These are phyloP conservation scores for Biscogniauxia sp. DNA, from an alignment of 2,329 filamentous ascomycete genomes.

Conservation along the genomic window DNA sequence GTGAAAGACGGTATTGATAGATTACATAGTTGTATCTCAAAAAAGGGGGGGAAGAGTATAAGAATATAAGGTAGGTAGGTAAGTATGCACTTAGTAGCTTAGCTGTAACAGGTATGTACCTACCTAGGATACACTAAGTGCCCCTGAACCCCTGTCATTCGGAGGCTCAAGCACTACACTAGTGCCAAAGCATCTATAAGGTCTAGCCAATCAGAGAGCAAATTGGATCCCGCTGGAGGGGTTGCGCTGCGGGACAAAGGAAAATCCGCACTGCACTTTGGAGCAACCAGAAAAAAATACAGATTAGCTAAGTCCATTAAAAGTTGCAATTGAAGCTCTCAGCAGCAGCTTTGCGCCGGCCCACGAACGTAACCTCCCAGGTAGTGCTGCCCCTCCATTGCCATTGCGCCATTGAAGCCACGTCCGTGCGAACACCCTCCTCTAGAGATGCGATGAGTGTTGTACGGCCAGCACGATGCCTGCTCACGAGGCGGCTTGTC, in stretches of 20 bases:
- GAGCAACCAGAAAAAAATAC: neutral
- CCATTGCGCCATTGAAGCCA: conserved; percentile 17
- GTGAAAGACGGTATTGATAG: too few species aligned
- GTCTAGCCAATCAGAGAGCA: neutral
- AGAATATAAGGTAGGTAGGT: too few species aligned
- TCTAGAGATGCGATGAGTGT: conserved; percentile 49
- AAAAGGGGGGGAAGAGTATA: too few species aligned
- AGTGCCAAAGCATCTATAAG: neutral
- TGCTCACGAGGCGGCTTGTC: conserved; percentile 50
- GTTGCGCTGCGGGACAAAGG: neutral
- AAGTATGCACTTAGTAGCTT: too few species aligned
- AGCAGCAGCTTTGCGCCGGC: neutral
- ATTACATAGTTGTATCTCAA: too few species aligned
- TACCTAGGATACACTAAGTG: neutral
- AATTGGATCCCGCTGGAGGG: neutral
- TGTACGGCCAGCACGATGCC: conserved; percentile 53
- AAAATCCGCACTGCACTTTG: neutral
- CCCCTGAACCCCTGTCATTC: neutral
- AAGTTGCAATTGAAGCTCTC: neutral
- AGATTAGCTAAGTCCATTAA: too few species aligned
- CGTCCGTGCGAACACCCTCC: conserved; percentile 18
- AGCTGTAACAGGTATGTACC: too few species aligned
- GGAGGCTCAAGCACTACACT: neutral
- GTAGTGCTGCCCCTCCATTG: neutral
- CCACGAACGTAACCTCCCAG: neutral